A percentile compares a stretch with the other conserved stretches of the same genome.
Evolutionary conservation across 2,329 filamentous ascomycete species (phyloP).

Genomic region (Calycina herbarum): DNA sequence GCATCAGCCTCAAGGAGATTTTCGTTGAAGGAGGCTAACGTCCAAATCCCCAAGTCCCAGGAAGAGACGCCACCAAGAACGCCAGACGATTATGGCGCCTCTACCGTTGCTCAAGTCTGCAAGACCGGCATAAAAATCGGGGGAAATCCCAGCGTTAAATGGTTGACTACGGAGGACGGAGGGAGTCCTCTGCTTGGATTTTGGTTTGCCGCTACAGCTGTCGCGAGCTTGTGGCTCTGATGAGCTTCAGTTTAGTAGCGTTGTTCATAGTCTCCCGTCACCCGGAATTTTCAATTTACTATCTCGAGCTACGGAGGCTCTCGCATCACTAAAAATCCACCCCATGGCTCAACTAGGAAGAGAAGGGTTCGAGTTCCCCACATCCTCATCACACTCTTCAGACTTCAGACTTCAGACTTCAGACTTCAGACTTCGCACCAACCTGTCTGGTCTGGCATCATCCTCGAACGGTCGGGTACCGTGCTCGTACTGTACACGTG

Average conservation of each 20-base stretch:
- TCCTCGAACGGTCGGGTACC: neutral
- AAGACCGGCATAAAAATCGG: neutral
- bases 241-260: neutral
- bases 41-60: neutral
- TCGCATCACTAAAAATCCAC: too few species aligned
- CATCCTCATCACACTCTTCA: neutral
- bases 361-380: neutral
- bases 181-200: neutral
- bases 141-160: neutral
- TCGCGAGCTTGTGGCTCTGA: neutral
- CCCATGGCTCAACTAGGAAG: neutral
- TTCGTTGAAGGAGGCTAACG: neutral
- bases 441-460: neutral
- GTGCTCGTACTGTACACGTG: neutral
- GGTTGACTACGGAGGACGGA: neutral
- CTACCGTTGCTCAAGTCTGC: neutral
- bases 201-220: neutral
- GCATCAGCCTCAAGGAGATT: constrained; percentile 3
- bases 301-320: too few species aligned
- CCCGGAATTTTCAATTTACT: neutral
- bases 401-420: neutral
- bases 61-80: neutral
- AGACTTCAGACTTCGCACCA: neutral
- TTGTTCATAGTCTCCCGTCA: neutral
- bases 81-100: neutral